Base-by-base conservation (phyloP, 2,329 filamentous ascomycete genomes). In the Aquanectria penicillioides region DNA sequence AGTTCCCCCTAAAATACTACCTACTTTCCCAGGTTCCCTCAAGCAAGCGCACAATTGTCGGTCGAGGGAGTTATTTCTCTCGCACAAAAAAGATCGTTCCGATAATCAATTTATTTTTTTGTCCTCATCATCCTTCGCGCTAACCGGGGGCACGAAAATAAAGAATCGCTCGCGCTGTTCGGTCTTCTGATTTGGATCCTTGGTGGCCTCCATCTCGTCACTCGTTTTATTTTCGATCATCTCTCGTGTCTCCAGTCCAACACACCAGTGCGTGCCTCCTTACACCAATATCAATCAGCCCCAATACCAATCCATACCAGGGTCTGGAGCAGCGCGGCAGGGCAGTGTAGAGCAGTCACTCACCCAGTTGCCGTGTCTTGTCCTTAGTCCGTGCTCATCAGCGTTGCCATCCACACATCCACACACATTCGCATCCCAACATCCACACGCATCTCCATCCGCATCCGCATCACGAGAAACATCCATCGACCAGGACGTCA, bases 1-100 rank as follows among this genome's bases (percentile, higher is more conserved):
- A 50, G 34, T 57, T 37, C 51, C 57, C 57, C 53, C 54, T 57
- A 57, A 60, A 60, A 57, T 60, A 52, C 49, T 29, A 59, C 36
- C 55, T 52, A 57, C 55, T 57, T 47, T 57, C 36, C 47, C 47
- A 33, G 54, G 54, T 51, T 57, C 40, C 33, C 40, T 43, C 54
- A 38, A 33, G 18, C 41, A 37, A 47, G 44, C 31, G 41, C 54
- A 28, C 33, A 46, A 46, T 51, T 51, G 28, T 31, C 47, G 25
- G 54, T 47, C 43, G 28, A 52, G 48, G 46, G 54, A 44, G 33
- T 46, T 38, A 50, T 34, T 51, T 47, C 40, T 43, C 53, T 51
- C 48, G 48, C 48, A 33, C 36, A 51, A 33, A 31, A 29, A 28
- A 52, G 25, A 20, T 26, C 38, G 18, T 46, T 29, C 29, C 25